Conservation (phyloP, 768 basidiomycete genomes). For the Amanita jacksonii region DNA sequence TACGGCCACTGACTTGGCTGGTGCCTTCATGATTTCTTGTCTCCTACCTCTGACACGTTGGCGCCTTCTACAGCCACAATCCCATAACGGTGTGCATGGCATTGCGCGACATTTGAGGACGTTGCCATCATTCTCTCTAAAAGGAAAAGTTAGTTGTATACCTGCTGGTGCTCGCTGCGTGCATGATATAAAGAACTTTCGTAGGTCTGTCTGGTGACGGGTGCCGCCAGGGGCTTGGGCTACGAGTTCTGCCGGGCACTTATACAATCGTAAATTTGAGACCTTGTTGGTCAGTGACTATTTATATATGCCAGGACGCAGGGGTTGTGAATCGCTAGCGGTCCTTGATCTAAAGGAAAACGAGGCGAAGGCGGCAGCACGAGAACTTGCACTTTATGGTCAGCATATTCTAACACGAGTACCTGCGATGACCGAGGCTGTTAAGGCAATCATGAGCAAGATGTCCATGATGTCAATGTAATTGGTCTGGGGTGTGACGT, state of each 20-base stretch:
- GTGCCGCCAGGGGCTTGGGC: conserved; percentile 87
- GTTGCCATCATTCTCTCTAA: conserved; percentile 70
- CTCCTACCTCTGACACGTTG: not conserved
- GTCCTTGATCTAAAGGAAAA: conserved; percentile 72
- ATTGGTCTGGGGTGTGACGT: conserved; percentile 85
- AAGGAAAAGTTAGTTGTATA: conserved; percentile 49
- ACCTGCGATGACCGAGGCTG: not conserved
- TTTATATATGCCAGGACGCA: conserved; percentile 18
- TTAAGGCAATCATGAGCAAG: conserved; percentile 38
- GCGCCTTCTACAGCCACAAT: not conserved
- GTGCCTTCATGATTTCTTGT: not conserved
- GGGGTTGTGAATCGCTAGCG: conserved; percentile 73
- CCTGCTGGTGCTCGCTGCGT: no score
- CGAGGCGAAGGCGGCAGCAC: conserved; percentile 59
- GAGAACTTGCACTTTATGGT: conserved; percentile 38
- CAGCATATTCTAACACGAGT: conserved; percentile 5
- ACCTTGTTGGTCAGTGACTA: conserved; percentile 4
- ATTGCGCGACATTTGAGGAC: conserved; percentile 31
- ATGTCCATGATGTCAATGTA: conserved; percentile 49
- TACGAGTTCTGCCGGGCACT: conserved; percentile 88
- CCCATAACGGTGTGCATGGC: conserved; percentile 2
- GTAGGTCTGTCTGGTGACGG: conserved; percentile 88
- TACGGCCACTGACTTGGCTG: no score
- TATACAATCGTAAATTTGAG: conserved; percentile 55
- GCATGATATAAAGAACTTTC: not conserved